These are phyloP conservation scores for Adansonia rubrostipa DNA, from an alignment of 441 rosid species.

Conservation along the genomic window DNA sequence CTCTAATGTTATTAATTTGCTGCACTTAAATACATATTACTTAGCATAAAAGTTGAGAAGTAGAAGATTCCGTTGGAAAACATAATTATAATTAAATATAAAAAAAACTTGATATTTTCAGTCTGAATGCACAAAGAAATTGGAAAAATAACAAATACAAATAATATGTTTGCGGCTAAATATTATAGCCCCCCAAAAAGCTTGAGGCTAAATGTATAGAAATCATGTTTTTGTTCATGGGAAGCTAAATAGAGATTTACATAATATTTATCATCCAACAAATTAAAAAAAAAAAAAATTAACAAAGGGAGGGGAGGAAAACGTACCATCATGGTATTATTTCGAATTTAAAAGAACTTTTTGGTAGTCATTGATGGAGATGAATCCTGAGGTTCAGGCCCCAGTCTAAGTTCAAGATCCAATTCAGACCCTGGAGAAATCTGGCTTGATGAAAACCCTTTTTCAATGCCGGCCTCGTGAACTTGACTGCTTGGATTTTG, in stretches of 20 bases:
- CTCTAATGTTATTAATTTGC: neutral
- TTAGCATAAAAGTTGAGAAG: neutral
- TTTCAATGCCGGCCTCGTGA: neutral
- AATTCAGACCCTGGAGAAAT: constrained; percentile 29
- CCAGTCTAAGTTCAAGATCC: constrained; percentile 68
- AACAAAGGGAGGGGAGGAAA: neutral
- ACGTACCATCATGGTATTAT: neutral
- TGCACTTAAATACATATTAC: neutral
- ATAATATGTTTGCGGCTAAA: neutral
- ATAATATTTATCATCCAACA: neutral
- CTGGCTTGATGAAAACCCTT: constrained; percentile 21
- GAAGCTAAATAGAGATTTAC: neutral
- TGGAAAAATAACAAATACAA: neutral
- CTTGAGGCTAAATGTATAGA: neutral
- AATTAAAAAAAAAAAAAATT: neutral
- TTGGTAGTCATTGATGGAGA: constrained; percentile 37
- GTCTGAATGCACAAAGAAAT: neutral
- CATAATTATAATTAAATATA: neutral
- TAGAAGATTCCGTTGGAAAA: neutral
- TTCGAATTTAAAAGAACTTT: constrained; percentile 42
- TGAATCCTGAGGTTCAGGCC: constrained; percentile 47
- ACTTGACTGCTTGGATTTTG: constrained; percentile 19
- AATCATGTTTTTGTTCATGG: neutral
- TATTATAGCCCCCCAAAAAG: neutral
- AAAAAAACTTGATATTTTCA: neutral